Percentiles rank a stretch among this genome's conserved stretches.
These are phyloP conservation scores for Beauveria medogensis DNA, from an alignment of 2,329 filamentous ascomycete genomes.

Conservation along the genomic window DNA sequence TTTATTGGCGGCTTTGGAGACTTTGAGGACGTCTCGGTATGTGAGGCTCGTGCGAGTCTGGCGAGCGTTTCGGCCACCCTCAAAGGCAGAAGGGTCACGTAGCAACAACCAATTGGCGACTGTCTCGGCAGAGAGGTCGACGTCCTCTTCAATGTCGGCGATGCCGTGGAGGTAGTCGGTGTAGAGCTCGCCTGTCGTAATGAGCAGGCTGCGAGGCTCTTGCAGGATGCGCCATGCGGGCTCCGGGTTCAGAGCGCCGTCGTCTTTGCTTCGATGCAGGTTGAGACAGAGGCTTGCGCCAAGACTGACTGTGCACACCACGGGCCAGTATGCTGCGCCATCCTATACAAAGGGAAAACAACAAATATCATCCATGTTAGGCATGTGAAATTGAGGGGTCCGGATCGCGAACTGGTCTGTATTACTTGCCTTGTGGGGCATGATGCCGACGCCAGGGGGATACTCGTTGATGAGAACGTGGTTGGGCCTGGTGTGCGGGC, in stretches of 20 bases:
- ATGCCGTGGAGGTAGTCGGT: slow-evolving; percentile 69
- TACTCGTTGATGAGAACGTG: slow-evolving; percentile 96
- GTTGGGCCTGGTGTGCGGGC: slow-evolving; percentile 72
- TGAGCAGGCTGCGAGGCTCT: slow-evolving; percentile 72
- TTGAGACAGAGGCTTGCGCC: slow-evolving; percentile 72
- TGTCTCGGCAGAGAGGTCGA: slow-evolving; percentile 50
- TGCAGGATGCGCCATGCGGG: slow-evolving; percentile 60
- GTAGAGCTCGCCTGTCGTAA: slow-evolving; percentile 64
- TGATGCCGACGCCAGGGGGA: slow-evolving; percentile 79
- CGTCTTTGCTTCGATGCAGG: slow-evolving; percentile 56
- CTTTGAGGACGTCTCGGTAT: slow-evolving; percentile 78
- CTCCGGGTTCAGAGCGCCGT: slow-evolving; percentile 45
- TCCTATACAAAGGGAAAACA: slow-evolving; percentile 39
- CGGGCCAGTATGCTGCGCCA: slow-evolving; percentile 74
- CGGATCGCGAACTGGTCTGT: not conserved
- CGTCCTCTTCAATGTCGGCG: slow-evolving; percentile 56
- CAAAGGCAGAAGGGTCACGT: slow-evolving; percentile 37
- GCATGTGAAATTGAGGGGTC: not conserved
- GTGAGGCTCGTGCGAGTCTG: slow-evolving; percentile 64
- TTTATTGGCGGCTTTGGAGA: slow-evolving; percentile 64
- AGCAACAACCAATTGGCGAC: slow-evolving; percentile 68
- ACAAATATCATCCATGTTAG: no score
- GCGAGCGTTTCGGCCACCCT: slow-evolving; percentile 48
- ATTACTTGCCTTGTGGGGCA: slow-evolving; percentile 65
- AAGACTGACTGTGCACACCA: slow-evolving; percentile 86